Conservation (phyloP, 331 rosid genomes). For the Pyrus hybrid region DNA sequence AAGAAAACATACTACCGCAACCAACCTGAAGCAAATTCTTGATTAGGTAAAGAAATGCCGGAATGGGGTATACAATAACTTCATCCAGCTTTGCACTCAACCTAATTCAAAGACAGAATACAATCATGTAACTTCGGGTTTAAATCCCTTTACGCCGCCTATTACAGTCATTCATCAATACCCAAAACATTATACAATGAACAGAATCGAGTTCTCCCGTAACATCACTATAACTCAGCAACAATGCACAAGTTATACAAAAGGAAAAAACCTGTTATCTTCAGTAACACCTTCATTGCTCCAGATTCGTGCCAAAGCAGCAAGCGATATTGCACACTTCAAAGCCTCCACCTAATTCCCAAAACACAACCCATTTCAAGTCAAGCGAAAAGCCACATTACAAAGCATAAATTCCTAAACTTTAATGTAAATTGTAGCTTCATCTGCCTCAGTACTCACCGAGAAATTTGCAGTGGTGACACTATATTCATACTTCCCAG, state of each 20-base stretch:
- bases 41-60: constrained; percentile 79
- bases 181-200: not conserved
- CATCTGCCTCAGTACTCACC: constrained; percentile 28
- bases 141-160: not conserved
- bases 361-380: constrained; percentile 12
- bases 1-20: not conserved
- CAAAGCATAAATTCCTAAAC: not conserved
- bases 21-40: constrained; percentile 94
- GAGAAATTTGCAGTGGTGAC: constrained; percentile 91
- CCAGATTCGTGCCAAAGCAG: constrained; percentile 67
- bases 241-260: not conserved
- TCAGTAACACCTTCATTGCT: constrained; percentile 73
- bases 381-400: not conserved
- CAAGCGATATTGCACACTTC: constrained; percentile 82
- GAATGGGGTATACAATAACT: constrained; percentile 87
- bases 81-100: constrained; percentile 73
- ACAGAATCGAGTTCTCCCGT: not conserved
- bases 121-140: not conserved
- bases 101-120: constrained; percentile 36
- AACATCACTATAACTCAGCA: not conserved
- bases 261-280: constrained; percentile 54
- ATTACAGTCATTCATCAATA: not conserved
- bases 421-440: not conserved
- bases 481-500: constrained; percentile 93
- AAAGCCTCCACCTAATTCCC: constrained; percentile 70